A percentile compares a stretch with the other conserved stretches of the same genome.
Evolutionary conservation across 352 stramenopile genomes (phyloP).

Genomic region (Phytophthora agathidicida): DNA sequence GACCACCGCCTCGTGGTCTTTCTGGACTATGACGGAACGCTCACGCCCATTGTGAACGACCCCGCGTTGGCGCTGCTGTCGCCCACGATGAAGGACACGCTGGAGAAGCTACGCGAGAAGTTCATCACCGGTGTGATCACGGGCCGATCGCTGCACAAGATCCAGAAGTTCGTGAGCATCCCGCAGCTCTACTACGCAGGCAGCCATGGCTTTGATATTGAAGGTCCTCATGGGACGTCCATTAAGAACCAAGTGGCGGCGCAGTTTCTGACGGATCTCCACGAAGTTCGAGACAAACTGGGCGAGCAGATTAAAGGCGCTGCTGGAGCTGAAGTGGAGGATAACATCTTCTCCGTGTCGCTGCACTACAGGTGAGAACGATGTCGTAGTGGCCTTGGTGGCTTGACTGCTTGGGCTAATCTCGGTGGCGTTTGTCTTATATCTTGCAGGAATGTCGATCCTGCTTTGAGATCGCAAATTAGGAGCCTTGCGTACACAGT

Average conservation of each 20-base stretch:
- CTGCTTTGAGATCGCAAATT: constrained; percentile 43
- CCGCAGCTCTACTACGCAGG: constrained; percentile 90
- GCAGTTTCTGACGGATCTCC: constrained; percentile 75
- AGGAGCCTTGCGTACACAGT: constrained; percentile 46
- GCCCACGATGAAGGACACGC: constrained; percentile 64
- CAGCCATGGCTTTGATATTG: constrained; percentile 92
- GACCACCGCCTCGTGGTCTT: constrained; percentile 82
- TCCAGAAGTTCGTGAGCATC: constrained; percentile 89
- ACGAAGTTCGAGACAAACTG: constrained; percentile 62
- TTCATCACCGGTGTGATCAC: constrained; percentile 90
- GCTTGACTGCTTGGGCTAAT: constrained; percentile 3
- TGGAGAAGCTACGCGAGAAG: constrained; percentile 77
- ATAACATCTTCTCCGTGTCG: constrained; percentile 91
- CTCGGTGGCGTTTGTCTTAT: not conserved
- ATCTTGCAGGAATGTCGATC: constrained; percentile 65
- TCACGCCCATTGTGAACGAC: constrained; percentile 92
- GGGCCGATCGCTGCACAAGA: constrained; percentile 87
- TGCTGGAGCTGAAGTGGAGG: constrained; percentile 78
- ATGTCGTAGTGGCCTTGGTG: not conserved
- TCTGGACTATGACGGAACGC: constrained; percentile 90
- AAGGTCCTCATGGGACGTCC: constrained; percentile 69
- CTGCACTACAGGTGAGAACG: constrained; percentile 82
- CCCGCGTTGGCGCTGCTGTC: constrained; percentile 75
- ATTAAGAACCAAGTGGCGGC: constrained; percentile 88
- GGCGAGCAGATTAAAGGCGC: constrained; percentile 49